Conservation (phyloP, 2,329 filamentous ascomycete species). For the Hypoxylon rubiginosum region DNA sequence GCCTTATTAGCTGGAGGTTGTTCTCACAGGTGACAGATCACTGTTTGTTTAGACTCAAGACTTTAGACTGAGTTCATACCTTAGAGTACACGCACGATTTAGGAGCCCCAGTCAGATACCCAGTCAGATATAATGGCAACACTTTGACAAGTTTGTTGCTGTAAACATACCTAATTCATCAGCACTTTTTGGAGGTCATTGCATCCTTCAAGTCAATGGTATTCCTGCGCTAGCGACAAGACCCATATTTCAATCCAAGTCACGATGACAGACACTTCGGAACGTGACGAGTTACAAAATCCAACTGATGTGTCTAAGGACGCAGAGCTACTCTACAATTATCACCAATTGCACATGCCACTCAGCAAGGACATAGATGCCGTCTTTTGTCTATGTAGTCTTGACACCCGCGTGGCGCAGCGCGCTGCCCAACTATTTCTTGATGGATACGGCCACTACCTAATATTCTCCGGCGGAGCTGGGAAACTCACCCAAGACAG, state of each 20-base stretch:
- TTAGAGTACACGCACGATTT: too few species aligned
- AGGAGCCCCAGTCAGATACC: too few species aligned
- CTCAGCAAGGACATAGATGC: slow-evolving; percentile 54
- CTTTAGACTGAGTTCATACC: not conserved
- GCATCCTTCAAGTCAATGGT: too few species aligned
- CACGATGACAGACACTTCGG: slow-evolving; percentile 1
- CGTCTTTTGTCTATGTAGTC: slow-evolving; percentile 63
- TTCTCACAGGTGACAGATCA: too few species aligned
- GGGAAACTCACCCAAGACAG: slow-evolving; percentile 58
- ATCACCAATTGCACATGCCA: slow-evolving; percentile 58
- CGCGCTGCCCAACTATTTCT: slow-evolving; percentile 60
- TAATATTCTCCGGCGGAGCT: slow-evolving; percentile 61
- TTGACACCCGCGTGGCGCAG: slow-evolving; percentile 60
- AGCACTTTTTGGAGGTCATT: too few species aligned
- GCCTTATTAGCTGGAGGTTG: too few species aligned
- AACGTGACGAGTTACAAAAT: not conserved
- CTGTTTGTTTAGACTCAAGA: too few species aligned
- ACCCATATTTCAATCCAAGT: too few species aligned
- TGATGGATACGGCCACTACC: slow-evolving; percentile 54
- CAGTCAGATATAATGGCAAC: too few species aligned
- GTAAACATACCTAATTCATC: too few species aligned
- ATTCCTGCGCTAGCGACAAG: too few species aligned
- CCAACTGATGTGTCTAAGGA: slow-evolving; percentile 47
- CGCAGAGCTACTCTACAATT: slow-evolving; percentile 58
- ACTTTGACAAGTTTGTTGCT: too few species aligned